phyloP scores from a whole-genome alignment of 805 yeast species.

The Geotrichum ghanense region DNA sequence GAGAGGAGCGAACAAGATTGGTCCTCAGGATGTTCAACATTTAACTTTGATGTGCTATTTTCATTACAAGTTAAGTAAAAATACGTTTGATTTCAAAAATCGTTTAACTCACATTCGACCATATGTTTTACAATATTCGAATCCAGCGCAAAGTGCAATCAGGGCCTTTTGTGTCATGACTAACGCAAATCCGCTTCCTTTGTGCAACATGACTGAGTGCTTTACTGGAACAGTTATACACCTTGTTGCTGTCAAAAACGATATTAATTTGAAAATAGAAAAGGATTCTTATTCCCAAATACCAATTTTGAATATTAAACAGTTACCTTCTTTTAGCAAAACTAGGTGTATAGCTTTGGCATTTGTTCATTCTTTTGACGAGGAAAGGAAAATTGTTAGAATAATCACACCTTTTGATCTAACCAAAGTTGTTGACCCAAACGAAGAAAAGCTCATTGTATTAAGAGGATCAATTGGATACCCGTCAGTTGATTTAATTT shows the following conservation, averaged over 20 bases:
- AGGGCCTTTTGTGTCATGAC: too few species aligned
- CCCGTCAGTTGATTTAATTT: background rate
- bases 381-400: background rate
- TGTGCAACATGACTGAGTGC: background rate
- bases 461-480: background rate
- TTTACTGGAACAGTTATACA: background rate
- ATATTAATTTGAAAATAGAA: background rate
- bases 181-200: too few species aligned
- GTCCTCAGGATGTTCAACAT: background rate
- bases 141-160: too few species aligned
- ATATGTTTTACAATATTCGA: too few species aligned
- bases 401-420: background rate
- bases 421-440: background rate
- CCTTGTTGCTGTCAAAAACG: background rate
- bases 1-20: constrained; percentile 21
- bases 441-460: background rate
- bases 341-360: background rate
- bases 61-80: background rate
- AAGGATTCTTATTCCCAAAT: background rate
- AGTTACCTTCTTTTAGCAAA: background rate
- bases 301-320: background rate
- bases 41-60: background rate
- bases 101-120: background rate
- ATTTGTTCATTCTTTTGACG: background rate
- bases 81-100: background rate